Evolutionary conservation across 257 asterid species (phyloP), one percentile per base, ranked within the genome.

Genomic region (Solanum gracilifrons): DNA sequence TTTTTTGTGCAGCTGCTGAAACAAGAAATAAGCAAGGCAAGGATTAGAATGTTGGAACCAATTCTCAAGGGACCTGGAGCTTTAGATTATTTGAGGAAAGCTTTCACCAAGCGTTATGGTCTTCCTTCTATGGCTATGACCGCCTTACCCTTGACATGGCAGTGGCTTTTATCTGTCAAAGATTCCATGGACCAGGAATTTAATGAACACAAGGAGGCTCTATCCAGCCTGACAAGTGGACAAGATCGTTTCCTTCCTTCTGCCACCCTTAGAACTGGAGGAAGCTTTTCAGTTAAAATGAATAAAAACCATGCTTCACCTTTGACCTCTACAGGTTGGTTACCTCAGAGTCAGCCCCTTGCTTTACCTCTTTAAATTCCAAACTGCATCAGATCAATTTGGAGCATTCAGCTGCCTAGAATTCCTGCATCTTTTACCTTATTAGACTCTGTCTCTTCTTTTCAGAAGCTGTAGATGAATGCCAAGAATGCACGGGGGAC

Each of bases 21-120:
- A 92, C 94, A 93, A 88, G 98, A 97, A 87, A 91, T 96, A 51
- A 95, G 99, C 95, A 95, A 90, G 93, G 95, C 97, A 11, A 96
- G 95, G 60, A 92, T 97, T 89, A 93, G 91, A 86, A 88, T 97
- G 89, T 89, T 97, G 90, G 98, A 96, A 88, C 99, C 99, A 2
- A 82, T 92, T 87, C 87, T 97, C 87, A 96, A 93, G 90, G 99
- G 99, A 39, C 93, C 98, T 60, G 97, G 92, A 87, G 99, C 96
- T 86, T 86, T 95, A 62, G 93, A 93, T 79, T 97, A 90, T 90
- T 93, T 97, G 79, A 93, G 92, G 89, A 96, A 90, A 89, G 93
- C 97, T 88, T 97, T 97, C 89, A 86, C 95, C 87, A 92, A 58
- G 85, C 95, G 87, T 73, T 93, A 90, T 88, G 99, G 99, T 60